phyloP scores from a whole-genome alignment of 176 grass and related monocot species.

The Coix lacrymajobi region DNA sequence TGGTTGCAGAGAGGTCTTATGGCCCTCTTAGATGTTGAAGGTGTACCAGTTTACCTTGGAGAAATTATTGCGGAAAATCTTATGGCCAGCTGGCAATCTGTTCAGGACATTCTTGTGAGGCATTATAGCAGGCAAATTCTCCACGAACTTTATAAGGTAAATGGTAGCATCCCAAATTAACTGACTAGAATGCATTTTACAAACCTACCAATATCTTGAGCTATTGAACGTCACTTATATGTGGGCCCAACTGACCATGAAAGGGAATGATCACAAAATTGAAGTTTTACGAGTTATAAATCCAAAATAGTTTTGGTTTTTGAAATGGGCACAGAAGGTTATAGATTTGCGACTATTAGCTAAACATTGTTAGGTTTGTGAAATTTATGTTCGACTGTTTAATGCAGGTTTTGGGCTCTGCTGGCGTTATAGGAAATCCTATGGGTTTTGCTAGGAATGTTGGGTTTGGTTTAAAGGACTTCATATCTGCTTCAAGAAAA shows the following conservation, averaged over 20 bases:
- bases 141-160: constrained; percentile 97
- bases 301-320: neutral
- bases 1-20: constrained; percentile 90
- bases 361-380: neutral
- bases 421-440: constrained; percentile 95
- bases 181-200: neutral
- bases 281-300: neutral
- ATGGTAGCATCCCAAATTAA: constrained; percentile 26
- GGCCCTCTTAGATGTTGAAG: constrained; percentile 98
- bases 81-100: constrained; percentile 93
- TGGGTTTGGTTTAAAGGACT: constrained; percentile 91
- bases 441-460: constrained; percentile 99
- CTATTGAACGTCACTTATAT: neutral
- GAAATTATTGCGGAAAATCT: constrained; percentile 84
- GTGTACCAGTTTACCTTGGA: constrained; percentile 78
- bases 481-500: constrained; percentile 83
- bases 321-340: neutral
- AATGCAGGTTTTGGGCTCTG: constrained; percentile 87
- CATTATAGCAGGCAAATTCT: constrained; percentile 94
- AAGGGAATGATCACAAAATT: neutral
- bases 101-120: constrained; percentile 80
- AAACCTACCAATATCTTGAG: neutral
- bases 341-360: neutral
- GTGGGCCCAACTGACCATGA: neutral
- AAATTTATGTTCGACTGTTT: neutral